A percentile compares a stretch with the other conserved stretches of the same genome.
These are phyloP conservation scores for Ceratocystis harringtonii DNA, from an alignment of 2,329 filamentous ascomycete genomes.

Conservation along the genomic window DNA sequence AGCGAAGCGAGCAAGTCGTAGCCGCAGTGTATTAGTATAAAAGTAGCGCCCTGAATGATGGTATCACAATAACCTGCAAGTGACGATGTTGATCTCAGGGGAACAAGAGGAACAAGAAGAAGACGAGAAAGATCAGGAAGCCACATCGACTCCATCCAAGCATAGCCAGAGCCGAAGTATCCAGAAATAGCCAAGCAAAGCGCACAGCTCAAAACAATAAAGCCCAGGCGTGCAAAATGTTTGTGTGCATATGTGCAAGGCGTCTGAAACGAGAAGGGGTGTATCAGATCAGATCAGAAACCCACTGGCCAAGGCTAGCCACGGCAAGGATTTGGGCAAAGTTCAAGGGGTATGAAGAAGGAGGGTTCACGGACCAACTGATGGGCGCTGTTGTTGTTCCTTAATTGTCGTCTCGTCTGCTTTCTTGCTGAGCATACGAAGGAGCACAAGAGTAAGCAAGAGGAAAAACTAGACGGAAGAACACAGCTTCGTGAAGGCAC, in stretches of 20 bases:
- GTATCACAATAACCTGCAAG: not conserved
- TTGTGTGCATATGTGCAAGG: not conserved
- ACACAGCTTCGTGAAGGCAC: too few species aligned
- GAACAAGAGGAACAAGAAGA: not conserved
- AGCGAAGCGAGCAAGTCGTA: too few species aligned
- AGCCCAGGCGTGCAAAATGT: not conserved
- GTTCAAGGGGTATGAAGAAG: not conserved
- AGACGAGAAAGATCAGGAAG: not conserved
- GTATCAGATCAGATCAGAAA: constrained; percentile 2
- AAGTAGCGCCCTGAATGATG: not conserved
- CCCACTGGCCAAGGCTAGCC: not conserved
- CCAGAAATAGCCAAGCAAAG: too few species aligned
- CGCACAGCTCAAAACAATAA: too few species aligned
- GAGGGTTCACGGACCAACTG: not conserved
- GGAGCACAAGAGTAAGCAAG: too few species aligned
- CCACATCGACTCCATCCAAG: too few species aligned
- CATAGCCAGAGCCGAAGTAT: too few species aligned
- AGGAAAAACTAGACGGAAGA: too few species aligned
- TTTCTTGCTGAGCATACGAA: not conserved
- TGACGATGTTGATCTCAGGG: not conserved
- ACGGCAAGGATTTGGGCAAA: not conserved
- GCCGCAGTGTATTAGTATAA: too few species aligned
- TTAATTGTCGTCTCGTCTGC: too few species aligned
- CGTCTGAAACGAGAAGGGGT: constrained; percentile 1
- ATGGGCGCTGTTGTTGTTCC: too few species aligned